Percentiles rank a stretch among this genome's conserved stretches.
These are phyloP conservation scores for Azolla pinnata DNA, from an alignment of 75 land plant species.

Conservation along the genomic window DNA sequence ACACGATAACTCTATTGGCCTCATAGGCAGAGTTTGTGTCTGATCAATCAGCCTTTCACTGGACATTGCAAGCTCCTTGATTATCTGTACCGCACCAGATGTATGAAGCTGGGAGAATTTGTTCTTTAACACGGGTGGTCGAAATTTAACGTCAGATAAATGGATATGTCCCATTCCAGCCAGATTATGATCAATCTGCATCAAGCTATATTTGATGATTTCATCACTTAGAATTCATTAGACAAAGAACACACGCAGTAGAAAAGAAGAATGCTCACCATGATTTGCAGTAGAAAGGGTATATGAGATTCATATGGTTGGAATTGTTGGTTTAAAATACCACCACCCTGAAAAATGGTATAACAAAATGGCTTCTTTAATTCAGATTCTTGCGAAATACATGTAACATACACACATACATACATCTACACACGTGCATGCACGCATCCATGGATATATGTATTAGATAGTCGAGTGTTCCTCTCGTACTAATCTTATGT, in stretches of 20 bases:
- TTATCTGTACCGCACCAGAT: background rate
- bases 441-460: no score
- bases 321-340: slow-evolving; percentile 51
- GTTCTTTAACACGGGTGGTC: slow-evolving; percentile 59
- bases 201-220: background rate
- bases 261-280: slow-evolving; percentile 30
- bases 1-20: background rate
- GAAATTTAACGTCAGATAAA: slow-evolving; percentile 61
- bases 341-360: slow-evolving; percentile 46
- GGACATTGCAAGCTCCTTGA: background rate
- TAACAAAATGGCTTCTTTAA: background rate
- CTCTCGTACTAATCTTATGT: background rate
- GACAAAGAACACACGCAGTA: background rate
- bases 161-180: slow-evolving; percentile 92
- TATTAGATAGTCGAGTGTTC: no score
- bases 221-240: background rate
- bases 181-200: slow-evolving; percentile 83
- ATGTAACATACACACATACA: no score
- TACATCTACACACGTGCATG: no score
- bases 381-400: no score
- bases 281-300: slow-evolving; percentile 75
- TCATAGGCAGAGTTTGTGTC: slow-evolving; percentile 1
- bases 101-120: background rate
- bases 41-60: background rate
- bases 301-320: slow-evolving; percentile 91